phyloP scores from a whole-genome alignment of 495 filamentous ascomycete genomes.

The Penicillium bialowiezense region DNA sequence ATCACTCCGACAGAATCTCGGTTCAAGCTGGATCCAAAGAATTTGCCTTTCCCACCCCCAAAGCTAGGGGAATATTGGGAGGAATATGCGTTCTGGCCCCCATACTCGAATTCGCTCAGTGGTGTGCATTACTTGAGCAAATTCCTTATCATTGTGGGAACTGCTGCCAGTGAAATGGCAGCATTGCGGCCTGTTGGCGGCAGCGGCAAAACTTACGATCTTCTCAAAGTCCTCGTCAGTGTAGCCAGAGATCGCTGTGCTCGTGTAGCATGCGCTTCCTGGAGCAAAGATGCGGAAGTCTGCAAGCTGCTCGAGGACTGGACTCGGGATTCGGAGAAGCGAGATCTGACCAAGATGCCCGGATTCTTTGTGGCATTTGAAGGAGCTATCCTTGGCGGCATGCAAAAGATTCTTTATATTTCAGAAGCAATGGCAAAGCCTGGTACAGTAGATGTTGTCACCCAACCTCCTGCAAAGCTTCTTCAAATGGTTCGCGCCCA shows the following conservation, averaged over 20 bases:
- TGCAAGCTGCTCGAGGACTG: slow-evolving; percentile 90
- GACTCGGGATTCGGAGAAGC: slow-evolving; percentile 72
- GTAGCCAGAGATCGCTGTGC: slow-evolving; percentile 80
- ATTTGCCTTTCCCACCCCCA: slow-evolving; percentile 73
- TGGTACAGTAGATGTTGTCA: slow-evolving; percentile 68
- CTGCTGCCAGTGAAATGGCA: slow-evolving; percentile 83
- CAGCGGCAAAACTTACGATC: slow-evolving; percentile 57
- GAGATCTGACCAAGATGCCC: slow-evolving; percentile 89
- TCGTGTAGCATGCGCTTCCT: slow-evolving; percentile 74
- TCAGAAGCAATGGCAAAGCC: slow-evolving; percentile 73
- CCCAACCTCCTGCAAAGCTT: slow-evolving; percentile 77
- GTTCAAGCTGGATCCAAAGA: slow-evolving; percentile 75
- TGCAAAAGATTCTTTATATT: slow-evolving; percentile 94
- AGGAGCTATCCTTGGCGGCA: slow-evolving; percentile 67
- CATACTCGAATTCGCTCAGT: slow-evolving; percentile 83
- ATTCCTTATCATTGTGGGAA: slow-evolving; percentile 75
- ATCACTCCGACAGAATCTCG: slow-evolving; percentile 58
- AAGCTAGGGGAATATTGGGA: slow-evolving; percentile 81
- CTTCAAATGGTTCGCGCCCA: slow-evolving; percentile 80
- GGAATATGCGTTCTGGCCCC: slow-evolving; percentile 95
- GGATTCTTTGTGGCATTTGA: slow-evolving; percentile 77
- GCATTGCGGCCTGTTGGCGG: slow-evolving; percentile 61
- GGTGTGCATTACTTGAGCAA: slow-evolving; percentile 82
- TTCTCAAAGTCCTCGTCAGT: slow-evolving; percentile 67
- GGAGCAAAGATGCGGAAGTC: slow-evolving; percentile 84